Conservation (phyloP, 1,284 basidiomycete species). For the Porodaedalea pini region DNA sequence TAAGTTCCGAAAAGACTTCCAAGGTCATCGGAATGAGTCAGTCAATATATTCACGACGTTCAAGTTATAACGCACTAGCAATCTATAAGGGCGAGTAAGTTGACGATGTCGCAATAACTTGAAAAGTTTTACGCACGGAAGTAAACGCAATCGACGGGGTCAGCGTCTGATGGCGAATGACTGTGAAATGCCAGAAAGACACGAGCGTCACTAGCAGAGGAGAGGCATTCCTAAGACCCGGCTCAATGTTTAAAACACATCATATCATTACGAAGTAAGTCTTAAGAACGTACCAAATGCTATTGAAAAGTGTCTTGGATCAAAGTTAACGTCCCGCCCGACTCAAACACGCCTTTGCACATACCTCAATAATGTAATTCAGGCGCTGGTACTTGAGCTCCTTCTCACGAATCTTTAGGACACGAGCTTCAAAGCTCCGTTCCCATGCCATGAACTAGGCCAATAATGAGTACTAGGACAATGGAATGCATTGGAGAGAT, state of each 20-base stretch:
- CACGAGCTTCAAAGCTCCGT: slow-evolving; percentile 77
- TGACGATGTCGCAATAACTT: not conserved
- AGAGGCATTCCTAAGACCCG: slow-evolving; percentile 56
- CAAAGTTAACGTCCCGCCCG: not conserved
- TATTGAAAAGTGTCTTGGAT: slow-evolving; percentile 63
- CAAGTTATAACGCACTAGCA: slow-evolving; percentile 6
- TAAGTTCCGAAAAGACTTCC: slow-evolving; percentile 83
- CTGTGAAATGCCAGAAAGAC: slow-evolving; percentile 81
- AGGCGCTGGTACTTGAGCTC: slow-evolving; percentile 82
- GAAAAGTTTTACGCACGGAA: slow-evolving; percentile 44
- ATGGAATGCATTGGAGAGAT: not conserved
- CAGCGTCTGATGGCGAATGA: slow-evolving; percentile 62
- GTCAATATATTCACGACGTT: slow-evolving; percentile 7
- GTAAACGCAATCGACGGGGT: slow-evolving; percentile 89
- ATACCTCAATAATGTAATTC: slow-evolving; percentile 82
- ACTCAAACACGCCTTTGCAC: slow-evolving; percentile 6
- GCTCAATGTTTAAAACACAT: slow-evolving; percentile 7
- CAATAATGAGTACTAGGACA: not conserved
- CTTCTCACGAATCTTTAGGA: slow-evolving; percentile 70
- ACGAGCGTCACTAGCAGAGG: slow-evolving; percentile 75
- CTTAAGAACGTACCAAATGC: slow-evolving; percentile 59
- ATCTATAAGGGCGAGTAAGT: slow-evolving; percentile 6
- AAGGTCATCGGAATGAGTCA: slow-evolving; percentile 24
- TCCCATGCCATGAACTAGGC: slow-evolving; percentile 92
- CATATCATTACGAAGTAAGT: slow-evolving; percentile 5